Base-by-base conservation (phyloP, 2,329 filamentous ascomycete genomes). In the Cladosporium sp. region DNA sequence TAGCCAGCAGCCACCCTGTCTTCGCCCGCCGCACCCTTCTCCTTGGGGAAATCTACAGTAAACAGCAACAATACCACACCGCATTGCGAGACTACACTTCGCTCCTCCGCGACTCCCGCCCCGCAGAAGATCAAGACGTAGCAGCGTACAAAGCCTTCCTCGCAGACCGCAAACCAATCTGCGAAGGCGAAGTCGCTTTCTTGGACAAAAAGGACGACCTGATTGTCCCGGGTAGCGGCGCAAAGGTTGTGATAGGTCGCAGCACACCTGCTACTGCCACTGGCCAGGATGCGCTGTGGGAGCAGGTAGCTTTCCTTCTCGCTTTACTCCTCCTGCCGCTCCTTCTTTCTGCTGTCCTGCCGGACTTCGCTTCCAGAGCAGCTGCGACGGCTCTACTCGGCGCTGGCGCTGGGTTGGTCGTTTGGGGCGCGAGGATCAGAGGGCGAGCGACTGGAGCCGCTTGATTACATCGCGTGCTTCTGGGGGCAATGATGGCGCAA, bases 31-130 rank as follows among this genome's bases (percentile, higher is more conserved):
- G 82, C 65, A 84, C 80, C 0, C 80, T 85, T 47, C 71, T 88
- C 4, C 69, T 89, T 4, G 82, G 81, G 13, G 79, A 82, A 62
- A 84, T 89, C 55, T 86, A 82, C 15, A 79, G 81, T 61, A 89
- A 89, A 68, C 72, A 89, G 8, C 79, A 80, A 32, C 84, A 88
- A 65, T 90, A 90, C 68, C 86, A 85, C 61, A 80, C 83, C 63
- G 80, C 84, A 1, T 72, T 90, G 50, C 71, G 80, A 1, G 83
- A 85, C 0, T 89, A 83, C 66, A 77, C 77, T 61, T 73, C 78
- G 60, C 70, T 82, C 54, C 76, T 79, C 0, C 81, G 81, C 61
- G 73, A 74, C 17, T 74, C 85, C 12, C 73, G 77, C 0, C 65
- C 75, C 4, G 83, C 85, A 0, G 71, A 74, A 1, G 62, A 73